Percentiles rank a stretch among this genome's conserved stretches.
phyloP scores from a whole-genome alignment of 2,329 filamentous ascomycete genomes.

The Xylaria digitata region DNA sequence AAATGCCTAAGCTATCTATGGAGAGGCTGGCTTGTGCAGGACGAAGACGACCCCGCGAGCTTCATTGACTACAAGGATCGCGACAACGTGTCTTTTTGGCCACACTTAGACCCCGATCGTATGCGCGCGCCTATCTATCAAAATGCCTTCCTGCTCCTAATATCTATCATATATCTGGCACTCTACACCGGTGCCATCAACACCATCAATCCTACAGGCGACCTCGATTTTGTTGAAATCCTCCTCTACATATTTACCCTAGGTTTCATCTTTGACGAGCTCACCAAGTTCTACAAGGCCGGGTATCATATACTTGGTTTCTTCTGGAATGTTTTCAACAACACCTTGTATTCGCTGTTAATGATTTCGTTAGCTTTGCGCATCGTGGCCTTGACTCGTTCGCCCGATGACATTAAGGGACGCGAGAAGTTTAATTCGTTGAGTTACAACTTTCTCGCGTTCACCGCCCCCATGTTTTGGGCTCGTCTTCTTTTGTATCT shows the following conservation, averaged over 20 bases:
- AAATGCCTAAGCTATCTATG: conserved; percentile 94
- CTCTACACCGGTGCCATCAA: conserved; percentile 94
- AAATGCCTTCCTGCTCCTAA: conserved; percentile 86
- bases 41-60: conserved; percentile 87
- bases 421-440: conserved; percentile 78
- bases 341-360: conserved; percentile 81
- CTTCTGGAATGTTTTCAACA: conserved; percentile 98
- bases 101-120: conserved; percentile 91
- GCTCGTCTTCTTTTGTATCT: conserved; percentile 90
- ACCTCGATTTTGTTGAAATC: conserved; percentile 85
- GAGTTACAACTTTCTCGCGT: conserved; percentile 94
- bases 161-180: conserved; percentile 83
- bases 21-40: conserved; percentile 96
- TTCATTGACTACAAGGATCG: conserved; percentile 90
- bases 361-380: conserved; percentile 82
- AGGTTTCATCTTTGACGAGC: conserved; percentile 89
- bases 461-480: conserved; percentile 97
- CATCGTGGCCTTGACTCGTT: conserved; percentile 78
- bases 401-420: conserved; percentile 58
- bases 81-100: conserved; percentile 79
- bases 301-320: conserved; percentile 92
- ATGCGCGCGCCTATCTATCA: conserved; percentile 95
- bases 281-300: conserved; percentile 92
- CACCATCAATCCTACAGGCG: conserved; percentile 86
- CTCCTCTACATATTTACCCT: conserved; percentile 91